Evolutionary conservation across 805 yeast genomes (phyloP), one percentile per base, ranked within the genome.

Genomic region (Hanseniaspora occidentalis): DNA sequence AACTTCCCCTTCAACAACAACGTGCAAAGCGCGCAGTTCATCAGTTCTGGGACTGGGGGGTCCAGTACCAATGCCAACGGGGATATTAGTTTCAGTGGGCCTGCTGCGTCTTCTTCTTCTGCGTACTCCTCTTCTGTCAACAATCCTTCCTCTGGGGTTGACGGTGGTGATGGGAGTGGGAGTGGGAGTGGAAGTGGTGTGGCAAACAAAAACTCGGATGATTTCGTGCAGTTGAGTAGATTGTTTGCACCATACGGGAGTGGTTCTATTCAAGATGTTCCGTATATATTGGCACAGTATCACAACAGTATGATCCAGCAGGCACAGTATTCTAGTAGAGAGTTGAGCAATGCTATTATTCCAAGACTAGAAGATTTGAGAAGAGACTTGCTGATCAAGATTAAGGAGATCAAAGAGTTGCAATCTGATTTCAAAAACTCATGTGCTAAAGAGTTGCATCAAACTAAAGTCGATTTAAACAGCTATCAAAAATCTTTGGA

Each of bases 371-470:
- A 75, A 49, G 80, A 75, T 47, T 62, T 82, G 45, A 70, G 78
- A 48, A 72, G 83, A 45, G 97, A 89, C 59, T 64, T 89, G 46
- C 61, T 79, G 43, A 77, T 83, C 39, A 86, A 88, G 53, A 85
- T 89, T 46, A 83, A 82, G 58, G 96, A 86, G 58, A 88, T 86
- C 51, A 81, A 77, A 56, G 73, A 81, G 31, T 64, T 88, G 44
- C 79, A 81, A 49, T 77, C 84, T 33, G 96, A 89, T 60, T 89
- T 92, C 65, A 80, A 78, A 49, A 84, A 80, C 56, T 72, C 75
- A 40, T 78, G 86, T 47, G 65, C 67, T 29, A 75, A 73, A 51
- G 95, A 85, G 56, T 70, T 80, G 42, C 69, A 69, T 40, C 74
- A 71, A 42, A 79, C 94, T 1, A 79, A 77, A 42, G 57, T 60